Conservation (phyloP, 2,329 filamentous ascomycete genomes). For the Hypoxylon rubiginosum region DNA sequence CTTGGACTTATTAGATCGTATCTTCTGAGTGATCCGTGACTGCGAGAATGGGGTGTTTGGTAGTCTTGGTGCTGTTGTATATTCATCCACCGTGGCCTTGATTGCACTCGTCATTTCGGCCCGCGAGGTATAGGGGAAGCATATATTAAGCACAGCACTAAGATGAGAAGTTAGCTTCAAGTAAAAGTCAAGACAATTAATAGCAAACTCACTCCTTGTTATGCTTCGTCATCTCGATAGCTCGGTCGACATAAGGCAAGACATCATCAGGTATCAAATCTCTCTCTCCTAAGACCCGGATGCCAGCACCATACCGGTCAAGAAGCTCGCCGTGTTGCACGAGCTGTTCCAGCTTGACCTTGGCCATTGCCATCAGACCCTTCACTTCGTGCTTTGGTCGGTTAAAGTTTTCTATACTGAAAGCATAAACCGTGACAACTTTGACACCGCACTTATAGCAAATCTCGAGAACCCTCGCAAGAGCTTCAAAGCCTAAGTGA, state of each 20-base stretch:
- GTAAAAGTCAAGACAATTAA: neutral
- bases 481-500: constrained; percentile 93
- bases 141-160: constrained; percentile 83
- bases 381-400: constrained; percentile 96
- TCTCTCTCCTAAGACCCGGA: constrained; percentile 87
- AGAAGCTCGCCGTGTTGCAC: constrained; percentile 93
- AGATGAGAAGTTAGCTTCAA: constrained; percentile 21
- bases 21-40: constrained; percentile 87
- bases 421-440: constrained; percentile 97
- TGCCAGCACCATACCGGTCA: constrained; percentile 89
- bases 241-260: constrained; percentile 86
- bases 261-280: constrained; percentile 90
- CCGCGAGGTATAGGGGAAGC: constrained; percentile 96
- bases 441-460: constrained; percentile 98
- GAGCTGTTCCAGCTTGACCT: constrained; percentile 92
- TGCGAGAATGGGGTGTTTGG: constrained; percentile 84
- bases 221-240: constrained; percentile 86
- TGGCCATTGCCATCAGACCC: constrained; percentile 96
- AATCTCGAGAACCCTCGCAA: constrained; percentile 93
- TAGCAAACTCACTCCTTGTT: constrained; percentile 76
- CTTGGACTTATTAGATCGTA: constrained; percentile 75
- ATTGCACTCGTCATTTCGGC: constrained; percentile 96
- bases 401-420: constrained; percentile 99
- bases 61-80: constrained; percentile 77
- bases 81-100: constrained; percentile 87